phyloP scores from a whole-genome alignment of 2,329 filamentous ascomycete species.

The Ceratocystis eucalypticola region DNA sequence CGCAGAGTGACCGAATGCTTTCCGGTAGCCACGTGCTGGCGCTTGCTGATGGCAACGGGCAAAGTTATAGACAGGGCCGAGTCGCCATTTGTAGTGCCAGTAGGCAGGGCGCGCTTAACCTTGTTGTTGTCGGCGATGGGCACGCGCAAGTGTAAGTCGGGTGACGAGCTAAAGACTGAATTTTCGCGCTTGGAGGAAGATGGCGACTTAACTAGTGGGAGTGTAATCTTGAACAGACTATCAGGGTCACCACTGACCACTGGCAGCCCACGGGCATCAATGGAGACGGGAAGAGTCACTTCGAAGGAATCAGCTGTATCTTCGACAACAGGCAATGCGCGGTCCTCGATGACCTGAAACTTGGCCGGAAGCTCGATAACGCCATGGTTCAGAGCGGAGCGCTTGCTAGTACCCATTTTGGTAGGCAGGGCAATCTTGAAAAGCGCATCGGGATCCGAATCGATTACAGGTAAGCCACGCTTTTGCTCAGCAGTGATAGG shows the following conservation, averaged over 20 bases:
- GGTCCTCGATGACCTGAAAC: slow-evolving; percentile 10
- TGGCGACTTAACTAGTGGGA: slow-evolving; percentile 8
- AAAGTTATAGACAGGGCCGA: slow-evolving; percentile 16
- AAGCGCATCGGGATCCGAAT: slow-evolving; percentile 14
- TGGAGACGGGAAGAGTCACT: slow-evolving; percentile 18
- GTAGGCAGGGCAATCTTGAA: slow-evolving; percentile 17
- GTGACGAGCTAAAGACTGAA: slow-evolving; percentile 8
- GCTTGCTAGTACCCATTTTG: background rate
- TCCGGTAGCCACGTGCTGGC: slow-evolving; percentile 12
- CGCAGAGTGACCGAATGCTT: slow-evolving; percentile 9
- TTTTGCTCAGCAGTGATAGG: slow-evolving; percentile 8
- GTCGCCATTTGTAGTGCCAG: slow-evolving; percentile 7
- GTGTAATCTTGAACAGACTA: slow-evolving; percentile 16
- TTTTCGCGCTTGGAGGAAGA: slow-evolving; percentile 6
- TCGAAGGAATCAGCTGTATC: slow-evolving; percentile 10
- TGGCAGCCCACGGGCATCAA: slow-evolving; percentile 15
- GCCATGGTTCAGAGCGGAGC: background rate
- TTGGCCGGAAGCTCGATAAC: slow-evolving; percentile 11
- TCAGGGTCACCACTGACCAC: slow-evolving; percentile 15
- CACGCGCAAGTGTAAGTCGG: slow-evolving; percentile 11
- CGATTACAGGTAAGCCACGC: slow-evolving; percentile 13
- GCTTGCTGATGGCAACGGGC: slow-evolving; percentile 10
- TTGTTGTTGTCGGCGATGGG: background rate
- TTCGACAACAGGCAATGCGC: slow-evolving; percentile 8
- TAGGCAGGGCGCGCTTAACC: slow-evolving; percentile 10